Percentiles rank a stretch among this genome's conserved stretches.
These are phyloP conservation scores for Plantago coronopus DNA, from an alignment of 305 asterid species.

Conservation along the genomic window DNA sequence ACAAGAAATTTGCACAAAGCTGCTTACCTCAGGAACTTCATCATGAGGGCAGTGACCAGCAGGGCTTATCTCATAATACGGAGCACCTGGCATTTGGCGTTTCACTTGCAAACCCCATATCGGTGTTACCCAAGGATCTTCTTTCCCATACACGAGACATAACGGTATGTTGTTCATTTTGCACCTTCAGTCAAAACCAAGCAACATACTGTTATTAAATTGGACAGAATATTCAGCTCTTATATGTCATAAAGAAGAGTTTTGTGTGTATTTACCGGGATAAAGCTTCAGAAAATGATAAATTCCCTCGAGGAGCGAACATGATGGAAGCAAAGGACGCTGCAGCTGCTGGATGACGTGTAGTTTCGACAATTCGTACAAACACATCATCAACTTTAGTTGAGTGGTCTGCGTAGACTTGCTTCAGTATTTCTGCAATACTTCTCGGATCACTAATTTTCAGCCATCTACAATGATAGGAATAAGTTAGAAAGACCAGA, in stretches of 20 bases:
- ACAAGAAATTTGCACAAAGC: too few species aligned
- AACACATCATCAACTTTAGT: conserved; percentile 74
- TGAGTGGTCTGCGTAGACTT: conserved; percentile 80
- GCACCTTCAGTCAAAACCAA: conserved; percentile 45
- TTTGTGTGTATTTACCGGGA: conserved; percentile 39
- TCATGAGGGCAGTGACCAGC: conserved; percentile 99
- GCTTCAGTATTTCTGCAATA: conserved; percentile 70
- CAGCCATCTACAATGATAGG: conserved; percentile 60
- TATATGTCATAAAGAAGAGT: conserved; percentile 1
- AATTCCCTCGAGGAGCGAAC: conserved; percentile 73
- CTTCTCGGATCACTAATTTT: conserved; percentile 82
- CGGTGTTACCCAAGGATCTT: conserved; percentile 93
- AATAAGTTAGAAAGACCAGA: too few species aligned
- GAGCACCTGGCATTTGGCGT: conserved; percentile 58
- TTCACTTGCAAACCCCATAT: conserved; percentile 68
- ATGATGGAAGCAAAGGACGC: conserved; percentile 84
- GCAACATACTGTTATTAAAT: neutral
- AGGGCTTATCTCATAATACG: conserved; percentile 84
- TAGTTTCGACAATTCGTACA: conserved; percentile 54
- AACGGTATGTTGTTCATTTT: conserved; percentile 49
- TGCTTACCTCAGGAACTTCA: conserved; percentile 37
- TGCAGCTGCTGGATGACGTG: conserved; percentile 92
- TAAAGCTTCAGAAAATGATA: conserved; percentile 65
- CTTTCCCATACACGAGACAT: conserved; percentile 80
- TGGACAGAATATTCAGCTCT: neutral